Conservation (phyloP, 768 basidiomycete species). For the Amanita molliuscula region DNA sequence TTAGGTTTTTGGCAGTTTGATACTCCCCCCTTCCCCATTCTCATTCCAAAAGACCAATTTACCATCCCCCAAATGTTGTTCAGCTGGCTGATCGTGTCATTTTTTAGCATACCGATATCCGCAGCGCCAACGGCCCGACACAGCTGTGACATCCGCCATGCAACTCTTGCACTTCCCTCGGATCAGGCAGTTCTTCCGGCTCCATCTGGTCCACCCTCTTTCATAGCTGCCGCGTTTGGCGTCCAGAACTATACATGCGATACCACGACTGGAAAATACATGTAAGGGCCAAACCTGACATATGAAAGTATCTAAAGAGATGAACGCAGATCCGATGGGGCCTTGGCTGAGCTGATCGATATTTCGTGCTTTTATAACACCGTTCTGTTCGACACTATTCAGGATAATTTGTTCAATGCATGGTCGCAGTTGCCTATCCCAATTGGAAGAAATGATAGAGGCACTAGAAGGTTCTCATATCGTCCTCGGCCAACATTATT, state of each 20-base stretch:
- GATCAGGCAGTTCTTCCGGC: constrained; percentile 21
- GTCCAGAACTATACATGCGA: constrained; percentile 49
- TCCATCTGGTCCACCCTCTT: constrained; percentile 24
- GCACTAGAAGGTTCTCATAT: neutral
- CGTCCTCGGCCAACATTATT: constrained; percentile 41
- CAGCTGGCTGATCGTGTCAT: neutral
- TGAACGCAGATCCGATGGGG: constrained; percentile 29
- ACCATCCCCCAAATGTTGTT: neutral
- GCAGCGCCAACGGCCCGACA: neutral
- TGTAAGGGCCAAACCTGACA: constrained; percentile 20
- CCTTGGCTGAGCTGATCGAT: constrained; percentile 45
- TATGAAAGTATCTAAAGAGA: neutral
- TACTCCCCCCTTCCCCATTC: too few relatives aligned
- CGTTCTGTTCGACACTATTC: constrained; percentile 18
- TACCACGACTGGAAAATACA: constrained; percentile 25
- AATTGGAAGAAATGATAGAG: neutral
- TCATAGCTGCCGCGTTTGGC: constrained; percentile 35
- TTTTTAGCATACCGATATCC: neutral
- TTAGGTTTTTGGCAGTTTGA: too few relatives aligned
- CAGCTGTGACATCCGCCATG: neutral
- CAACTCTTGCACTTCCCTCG: neutral
- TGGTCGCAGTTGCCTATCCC: neutral
- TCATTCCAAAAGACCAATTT: too few relatives aligned
- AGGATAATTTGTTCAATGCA: constrained; percentile 11
- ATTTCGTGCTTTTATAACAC: constrained; percentile 33